These are phyloP conservation scores for Alternaria angustiovoidea DNA, from an alignment of 2,329 filamentous ascomycete genomes.

Conservation along the genomic window DNA sequence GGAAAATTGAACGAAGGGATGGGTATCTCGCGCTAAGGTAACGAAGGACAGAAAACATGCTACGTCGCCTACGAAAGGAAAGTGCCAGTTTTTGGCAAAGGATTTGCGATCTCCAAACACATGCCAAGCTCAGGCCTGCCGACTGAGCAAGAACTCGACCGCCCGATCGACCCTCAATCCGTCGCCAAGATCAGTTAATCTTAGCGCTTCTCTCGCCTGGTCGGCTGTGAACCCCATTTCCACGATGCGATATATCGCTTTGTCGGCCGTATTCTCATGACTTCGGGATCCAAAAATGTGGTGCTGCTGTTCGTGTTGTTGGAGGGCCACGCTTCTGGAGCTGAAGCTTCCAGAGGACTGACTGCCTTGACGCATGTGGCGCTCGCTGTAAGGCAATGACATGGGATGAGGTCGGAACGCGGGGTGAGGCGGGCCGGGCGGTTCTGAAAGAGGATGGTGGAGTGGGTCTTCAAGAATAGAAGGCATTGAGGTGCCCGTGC, in stretches of 20 bases:
- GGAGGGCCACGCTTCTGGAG: slow-evolving; percentile 25
- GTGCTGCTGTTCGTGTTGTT: slow-evolving; percentile 46
- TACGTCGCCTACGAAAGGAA: not conserved
- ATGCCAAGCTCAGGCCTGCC: slow-evolving; percentile 3
- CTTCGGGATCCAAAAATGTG: slow-evolving; percentile 39
- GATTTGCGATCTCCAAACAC: not conserved
- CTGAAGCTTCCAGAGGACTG: slow-evolving; percentile 12
- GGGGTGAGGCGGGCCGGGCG: slow-evolving; percentile 25
- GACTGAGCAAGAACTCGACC: slow-evolving; percentile 60
- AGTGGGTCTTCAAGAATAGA: slow-evolving; percentile 43
- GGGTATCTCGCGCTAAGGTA: slow-evolving; percentile 6
- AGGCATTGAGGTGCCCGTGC: slow-evolving; percentile 40
- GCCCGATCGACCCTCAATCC: slow-evolving; percentile 66
- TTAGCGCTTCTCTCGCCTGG: slow-evolving; percentile 65
- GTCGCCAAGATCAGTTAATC: slow-evolving; percentile 67
- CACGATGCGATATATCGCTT: slow-evolving; percentile 65
- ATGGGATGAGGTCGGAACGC: slow-evolving; percentile 23
- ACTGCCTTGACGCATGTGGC: slow-evolving; percentile 4
- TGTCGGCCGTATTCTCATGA: slow-evolving; percentile 63
- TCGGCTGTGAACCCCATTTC: slow-evolving; percentile 66
- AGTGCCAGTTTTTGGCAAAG: not conserved
- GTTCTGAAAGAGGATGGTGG: slow-evolving; percentile 19
- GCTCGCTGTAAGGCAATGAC: slow-evolving; percentile 1
- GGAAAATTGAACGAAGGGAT: not conserved
- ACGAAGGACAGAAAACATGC: not conserved